Evolutionary conservation across 352 stramenopile genomes (phyloP), one percentile per base, ranked within the genome.

Genomic region (Blastocystis sp.): DNA sequence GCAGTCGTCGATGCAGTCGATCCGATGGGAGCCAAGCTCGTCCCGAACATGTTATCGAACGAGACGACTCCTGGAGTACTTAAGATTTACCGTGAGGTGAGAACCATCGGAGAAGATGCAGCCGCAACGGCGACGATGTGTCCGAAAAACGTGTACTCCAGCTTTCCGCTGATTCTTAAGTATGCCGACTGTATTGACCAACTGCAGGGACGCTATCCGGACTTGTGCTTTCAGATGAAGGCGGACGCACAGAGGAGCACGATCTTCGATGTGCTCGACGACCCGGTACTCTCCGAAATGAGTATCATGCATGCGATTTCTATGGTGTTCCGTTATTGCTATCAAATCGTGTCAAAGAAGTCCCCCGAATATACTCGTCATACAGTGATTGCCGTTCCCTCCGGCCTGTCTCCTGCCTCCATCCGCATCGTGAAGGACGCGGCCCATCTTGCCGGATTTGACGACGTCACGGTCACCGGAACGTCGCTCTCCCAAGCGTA

Each of bases 31-130:
- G 38, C 48, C n/a, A 59, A 36, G 42, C 44, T 85, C 16, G 63
- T 85, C 24, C 27, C 34, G 38, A 85, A 85, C 63, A 51, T 54
- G 32, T 44, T 85, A 29, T 32, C 75, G 18, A 72, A 85, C 27
- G 75, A 85, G n/a, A 85, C 75, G 3, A 85, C 75, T n/a, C 63
- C 75, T 29, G 57, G 75, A 29, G 63, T 85, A 48, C 48, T 85
- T 32, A 76, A 72, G 42, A 42, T 85, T 2, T 76, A 85, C 40
- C n/a, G 38, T 42, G 44, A 61, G 32, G 38, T 48, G 63, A 48
- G 75, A 14, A 48, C 75, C 48, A 72, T 72, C 29, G 75, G 38
- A 11, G 75, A 85, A 75, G 63, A 85, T 24, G 75, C 75, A 11
- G 36, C 32, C 29, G 63, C 49, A 3, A 85, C 40, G 4, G 63